Evolutionary conservation across 2,329 filamentous ascomycete species (phyloP).

Genomic region (Penicillium aurantiogriseum): DNA sequence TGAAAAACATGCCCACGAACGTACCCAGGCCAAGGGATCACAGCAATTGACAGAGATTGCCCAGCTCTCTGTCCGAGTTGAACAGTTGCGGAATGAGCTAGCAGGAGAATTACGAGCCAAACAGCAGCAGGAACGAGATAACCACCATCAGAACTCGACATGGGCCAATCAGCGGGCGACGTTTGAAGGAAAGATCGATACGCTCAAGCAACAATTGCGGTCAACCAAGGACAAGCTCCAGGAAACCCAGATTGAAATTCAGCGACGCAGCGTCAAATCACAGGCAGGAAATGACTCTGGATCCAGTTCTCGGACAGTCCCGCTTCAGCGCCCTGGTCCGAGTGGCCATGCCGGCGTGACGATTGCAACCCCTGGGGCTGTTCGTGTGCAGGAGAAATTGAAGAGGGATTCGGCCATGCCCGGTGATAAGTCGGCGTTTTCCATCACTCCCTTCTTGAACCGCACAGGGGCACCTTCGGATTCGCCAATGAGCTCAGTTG

Average conservation of each 20-base stretch:
- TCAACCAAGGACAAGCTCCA: constrained; percentile 71
- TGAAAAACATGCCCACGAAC: constrained; percentile 68
- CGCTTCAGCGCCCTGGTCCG: constrained; percentile 22
- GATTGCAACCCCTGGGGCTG: constrained; percentile 53
- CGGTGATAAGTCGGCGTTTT: constrained; percentile 88
- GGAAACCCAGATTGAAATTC: constrained; percentile 55
- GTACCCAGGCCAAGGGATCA: constrained; percentile 46
- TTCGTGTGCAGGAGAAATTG: constrained; percentile 55
- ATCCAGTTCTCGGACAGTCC: constrained; percentile 44
- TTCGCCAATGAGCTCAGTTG: constrained; percentile 29
- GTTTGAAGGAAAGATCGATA: constrained; percentile 69
- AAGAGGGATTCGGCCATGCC: constrained; percentile 59
- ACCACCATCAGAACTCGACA: constrained; percentile 58
- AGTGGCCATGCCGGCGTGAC: constrained; percentile 44
- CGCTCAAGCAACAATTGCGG: constrained; percentile 67
- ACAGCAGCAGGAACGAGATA: constrained; percentile 48
- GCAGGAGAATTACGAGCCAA: constrained; percentile 52
- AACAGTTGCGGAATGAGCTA: constrained; percentile 52
- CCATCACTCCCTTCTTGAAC: constrained; percentile 90
- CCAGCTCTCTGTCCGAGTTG: constrained; percentile 42
- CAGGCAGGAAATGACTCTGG: constrained; percentile 29
- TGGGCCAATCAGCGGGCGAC: constrained; percentile 62
- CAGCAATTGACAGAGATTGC: constrained; percentile 43
- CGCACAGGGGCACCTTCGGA: constrained; percentile 60
- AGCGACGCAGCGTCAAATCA: constrained; percentile 40